These are phyloP conservation scores for Apophysomyces trapeziformis DNA, from an alignment of 371 early-diverging fungal genomes.

Conservation along the genomic window DNA sequence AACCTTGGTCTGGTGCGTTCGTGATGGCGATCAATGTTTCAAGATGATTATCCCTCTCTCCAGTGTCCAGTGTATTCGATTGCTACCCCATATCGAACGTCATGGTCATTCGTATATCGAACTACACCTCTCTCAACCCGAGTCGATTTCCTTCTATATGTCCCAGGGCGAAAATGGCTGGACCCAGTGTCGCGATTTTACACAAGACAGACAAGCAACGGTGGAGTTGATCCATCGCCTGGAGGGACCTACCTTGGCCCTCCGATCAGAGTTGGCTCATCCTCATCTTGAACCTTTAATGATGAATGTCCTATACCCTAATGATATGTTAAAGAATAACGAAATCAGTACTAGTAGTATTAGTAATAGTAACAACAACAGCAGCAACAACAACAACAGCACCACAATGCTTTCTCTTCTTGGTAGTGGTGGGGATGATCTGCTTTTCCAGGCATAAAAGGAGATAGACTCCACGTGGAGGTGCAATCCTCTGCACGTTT, in stretches of 20 bases:
- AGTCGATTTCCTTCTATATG: constrained; percentile 55
- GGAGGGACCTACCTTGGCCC: constrained; percentile 9
- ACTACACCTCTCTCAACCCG: constrained; percentile 23
- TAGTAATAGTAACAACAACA: too few relatives aligned
- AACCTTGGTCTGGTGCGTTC: constrained; percentile 64
- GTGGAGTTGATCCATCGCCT: constrained; percentile 19
- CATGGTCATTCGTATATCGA: constrained; percentile 15
- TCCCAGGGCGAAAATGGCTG: constrained; percentile 37
- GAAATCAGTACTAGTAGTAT: neutral
- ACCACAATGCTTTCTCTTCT: constrained; percentile 10
- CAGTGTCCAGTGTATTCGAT: constrained; percentile 54
- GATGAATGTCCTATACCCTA: neutral
- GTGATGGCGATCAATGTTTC: constrained; percentile 61
- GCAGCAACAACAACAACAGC: neutral
- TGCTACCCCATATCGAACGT: constrained; percentile 22
- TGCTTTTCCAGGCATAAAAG: constrained; percentile 6
- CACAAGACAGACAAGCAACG: constrained; percentile 67
- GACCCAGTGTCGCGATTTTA: constrained; percentile 75
- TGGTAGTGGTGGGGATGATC: constrained; percentile 6
- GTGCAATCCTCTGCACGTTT: neutral
- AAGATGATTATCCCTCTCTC: constrained; percentile 67
- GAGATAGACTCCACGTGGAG: constrained; percentile 1
- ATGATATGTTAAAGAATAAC: neutral
- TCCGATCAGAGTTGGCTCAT: constrained; percentile 5
- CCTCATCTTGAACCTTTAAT: neutral